Evolutionary conservation across 2,329 filamentous ascomycete species (phyloP).

Genomic region (Phyllosticta citribraziliensis): DNA sequence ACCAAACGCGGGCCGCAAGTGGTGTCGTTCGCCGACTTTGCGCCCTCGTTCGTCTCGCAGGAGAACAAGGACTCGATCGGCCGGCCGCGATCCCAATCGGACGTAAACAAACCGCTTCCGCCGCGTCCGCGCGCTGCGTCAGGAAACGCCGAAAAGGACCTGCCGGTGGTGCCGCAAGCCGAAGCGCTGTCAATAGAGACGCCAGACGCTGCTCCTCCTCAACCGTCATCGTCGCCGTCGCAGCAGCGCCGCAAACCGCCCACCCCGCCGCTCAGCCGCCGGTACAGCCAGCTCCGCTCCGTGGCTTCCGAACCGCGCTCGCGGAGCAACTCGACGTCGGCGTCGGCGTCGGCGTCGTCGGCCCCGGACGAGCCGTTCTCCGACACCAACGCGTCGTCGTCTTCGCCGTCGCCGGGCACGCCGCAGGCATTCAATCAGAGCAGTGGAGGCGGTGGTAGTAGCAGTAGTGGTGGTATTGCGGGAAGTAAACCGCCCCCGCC

Average conservation of each 20-base stretch:
- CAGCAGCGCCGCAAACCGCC: constrained; percentile 14
- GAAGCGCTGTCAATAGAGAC: constrained; percentile 12
- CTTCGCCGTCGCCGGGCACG: background rate
- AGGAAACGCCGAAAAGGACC: background rate
- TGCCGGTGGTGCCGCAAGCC: background rate
- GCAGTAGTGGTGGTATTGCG: too few species aligned
- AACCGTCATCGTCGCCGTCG: background rate
- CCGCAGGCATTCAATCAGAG: background rate
- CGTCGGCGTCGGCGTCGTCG: constrained; percentile 25
- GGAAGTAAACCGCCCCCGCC: constrained; percentile 4
- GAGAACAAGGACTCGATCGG: constrained; percentile 14
- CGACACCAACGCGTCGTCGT: background rate
- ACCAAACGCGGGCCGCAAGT: constrained; percentile 36
- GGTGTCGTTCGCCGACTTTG: constrained; percentile 25
- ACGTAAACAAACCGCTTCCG: constrained; percentile 55
- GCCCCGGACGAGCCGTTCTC: constrained; percentile 13
- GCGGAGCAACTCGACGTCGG: constrained; percentile 26
- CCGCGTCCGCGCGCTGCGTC: constrained; percentile 32
- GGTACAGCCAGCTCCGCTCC: constrained; percentile 24
- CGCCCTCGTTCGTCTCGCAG: constrained; percentile 14
- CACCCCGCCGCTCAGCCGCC: constrained; percentile 22
- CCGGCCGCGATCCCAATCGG: constrained; percentile 28
- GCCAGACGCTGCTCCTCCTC: background rate
- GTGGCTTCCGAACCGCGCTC: constrained; percentile 16
- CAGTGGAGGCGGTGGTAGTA: background rate